Conservation (phyloP, 1,139 yeast genomes). For the Wickerhamomyces sp. region DNA sequence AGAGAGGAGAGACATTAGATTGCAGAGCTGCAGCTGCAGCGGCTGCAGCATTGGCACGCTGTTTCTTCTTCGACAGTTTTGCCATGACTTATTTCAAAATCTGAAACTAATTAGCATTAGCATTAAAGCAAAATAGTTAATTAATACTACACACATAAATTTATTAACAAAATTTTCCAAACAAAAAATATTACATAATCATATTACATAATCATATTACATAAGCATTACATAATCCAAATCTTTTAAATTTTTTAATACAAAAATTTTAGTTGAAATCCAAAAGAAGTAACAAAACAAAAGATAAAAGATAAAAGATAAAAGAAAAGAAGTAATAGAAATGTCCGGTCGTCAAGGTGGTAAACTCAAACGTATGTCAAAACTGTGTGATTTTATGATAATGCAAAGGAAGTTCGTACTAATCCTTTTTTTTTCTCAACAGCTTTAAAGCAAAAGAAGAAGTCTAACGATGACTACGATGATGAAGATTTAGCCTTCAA, state of each 20-base stretch:
- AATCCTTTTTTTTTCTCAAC: background rate
- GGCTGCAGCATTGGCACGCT: slow-evolving; percentile 4
- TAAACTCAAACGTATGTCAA: slow-evolving; percentile 36
- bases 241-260: background rate
- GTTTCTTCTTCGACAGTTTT: slow-evolving; percentile 10
- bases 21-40: slow-evolving; percentile 9
- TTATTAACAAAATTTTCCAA: no score
- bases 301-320: background rate
- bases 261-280: no score
- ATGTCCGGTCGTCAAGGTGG: slow-evolving; percentile 80
- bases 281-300: background rate
- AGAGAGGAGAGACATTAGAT: slow-evolving; percentile 34
- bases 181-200: no score
- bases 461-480: slow-evolving; percentile 66
- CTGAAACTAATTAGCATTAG: no score
- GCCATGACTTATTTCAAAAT: no score
- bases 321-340: no score
- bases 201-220: no score
- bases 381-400: no score
- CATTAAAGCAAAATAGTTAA: no score
- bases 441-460: slow-evolving; percentile 54
- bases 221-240: background rate
- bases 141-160: no score
- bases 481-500: slow-evolving; percentile 89
- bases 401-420: no score